Evolutionary conservation across 129 eudicot species (phyloP), one percentile per base, ranked within the genome.

Genomic region (Daucus carota): DNA sequence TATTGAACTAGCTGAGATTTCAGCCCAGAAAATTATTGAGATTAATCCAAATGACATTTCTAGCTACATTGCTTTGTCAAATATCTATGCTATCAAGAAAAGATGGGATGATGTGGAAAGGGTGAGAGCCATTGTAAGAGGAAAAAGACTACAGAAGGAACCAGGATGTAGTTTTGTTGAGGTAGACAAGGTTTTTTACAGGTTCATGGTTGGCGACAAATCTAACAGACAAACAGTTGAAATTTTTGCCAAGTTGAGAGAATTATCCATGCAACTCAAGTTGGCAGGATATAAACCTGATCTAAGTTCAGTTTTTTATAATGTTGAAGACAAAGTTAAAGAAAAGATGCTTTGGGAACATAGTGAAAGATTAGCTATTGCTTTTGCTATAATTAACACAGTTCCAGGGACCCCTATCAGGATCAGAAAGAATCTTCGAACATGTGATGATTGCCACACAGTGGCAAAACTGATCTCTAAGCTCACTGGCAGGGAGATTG

Each of bases 1-100:
- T 34, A 82, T 85, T 5, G 87, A 83, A 43, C 80, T 85, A 71
- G 87, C 89, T 14, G 86, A 88, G 79, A 74, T 33, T 22, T 74
- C 87, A 67, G 85, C 79, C 69, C 41, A 70, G 47, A 77, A 86
- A 52, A 67, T 81, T 74, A 72, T 80, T 40, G 83, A 78, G 57
- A 78, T 81, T 29, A 81, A 86, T 42, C 78, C 78, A 62, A 43
- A 72, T 34, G 83, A 80, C 52, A 80, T 83, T 20, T 82, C 87
- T 8, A 84, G 85, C 68, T 83, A 86, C 60, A 74, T 86, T 12
- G 9, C 26, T 18, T 48, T 73, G 46, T 73, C 82, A 36, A 74
- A 73, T 22, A 4, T 32, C 33, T 71, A 79, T 63, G 82, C 82
- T 72, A 18, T 40, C 33, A 70, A 73, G 66, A 62, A 73, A 73